phyloP scores from a whole-genome alignment of 306 rosid species.

The Sphenostylis stenocarpa region DNA sequence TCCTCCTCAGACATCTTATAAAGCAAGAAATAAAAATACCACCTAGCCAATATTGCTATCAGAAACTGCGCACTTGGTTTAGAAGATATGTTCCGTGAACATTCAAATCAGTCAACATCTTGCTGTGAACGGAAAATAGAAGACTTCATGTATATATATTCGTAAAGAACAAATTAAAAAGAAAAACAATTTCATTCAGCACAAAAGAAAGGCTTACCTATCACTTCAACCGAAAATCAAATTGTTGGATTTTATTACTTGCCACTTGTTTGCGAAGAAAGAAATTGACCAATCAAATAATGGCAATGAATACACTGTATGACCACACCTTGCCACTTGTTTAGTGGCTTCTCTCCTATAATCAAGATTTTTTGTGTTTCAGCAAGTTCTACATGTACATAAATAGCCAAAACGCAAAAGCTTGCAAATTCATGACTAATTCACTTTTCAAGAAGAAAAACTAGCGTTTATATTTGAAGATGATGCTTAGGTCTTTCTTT shows the following conservation, averaged over 20 bases:
- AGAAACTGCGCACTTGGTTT: background rate
- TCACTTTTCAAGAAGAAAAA: background rate
- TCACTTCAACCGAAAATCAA: background rate
- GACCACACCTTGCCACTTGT: background rate
- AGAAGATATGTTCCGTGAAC: background rate
- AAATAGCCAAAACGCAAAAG: background rate
- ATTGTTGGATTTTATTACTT: background rate
- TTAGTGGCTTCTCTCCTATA: background rate
- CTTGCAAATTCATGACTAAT: background rate
- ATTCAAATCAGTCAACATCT: background rate
- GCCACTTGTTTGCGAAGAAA: background rate
- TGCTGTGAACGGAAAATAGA: background rate
- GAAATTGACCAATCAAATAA: background rate
- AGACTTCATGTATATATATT: background rate
- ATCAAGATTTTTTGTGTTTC: background rate
- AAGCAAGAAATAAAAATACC: background rate
- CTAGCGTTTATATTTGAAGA: background rate
- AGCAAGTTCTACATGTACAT: background rate
- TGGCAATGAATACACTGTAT: background rate
- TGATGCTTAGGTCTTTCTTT: constrained; percentile 33
- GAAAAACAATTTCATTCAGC: background rate
- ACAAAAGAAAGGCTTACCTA: background rate
- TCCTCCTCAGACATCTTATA: background rate
- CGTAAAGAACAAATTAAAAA: background rate
- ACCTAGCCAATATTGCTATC: background rate